These are phyloP conservation scores for Fremontodendron californicum DNA, from an alignment of 345 rosid genomes.

Conservation along the genomic window DNA sequence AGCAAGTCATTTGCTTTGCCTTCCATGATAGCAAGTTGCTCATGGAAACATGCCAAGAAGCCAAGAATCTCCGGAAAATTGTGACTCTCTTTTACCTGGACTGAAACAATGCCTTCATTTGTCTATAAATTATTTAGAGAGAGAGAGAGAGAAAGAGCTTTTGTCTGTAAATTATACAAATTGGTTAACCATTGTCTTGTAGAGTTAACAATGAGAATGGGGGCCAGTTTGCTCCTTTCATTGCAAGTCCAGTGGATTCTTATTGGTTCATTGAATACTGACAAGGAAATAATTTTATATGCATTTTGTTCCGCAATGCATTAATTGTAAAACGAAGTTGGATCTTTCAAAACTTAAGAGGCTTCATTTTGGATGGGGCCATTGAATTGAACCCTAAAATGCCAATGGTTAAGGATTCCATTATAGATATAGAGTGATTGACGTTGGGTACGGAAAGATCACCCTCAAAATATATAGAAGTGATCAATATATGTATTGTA, in stretches of 20 bases:
- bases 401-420: too few species aligned
- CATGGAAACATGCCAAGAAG: constrained; percentile 97
- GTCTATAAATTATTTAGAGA: constrained; percentile 10
- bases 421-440: too few species aligned
- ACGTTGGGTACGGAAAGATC: too few species aligned
- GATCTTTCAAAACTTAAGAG: not conserved
- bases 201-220: constrained; percentile 2
- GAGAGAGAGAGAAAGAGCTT: not conserved
- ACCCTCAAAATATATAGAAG: too few species aligned
- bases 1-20: constrained; percentile 96
- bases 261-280: not conserved
- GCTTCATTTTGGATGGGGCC: too few species aligned
- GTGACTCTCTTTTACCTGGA: constrained; percentile 93
- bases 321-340: not conserved
- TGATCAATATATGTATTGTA: too few species aligned
- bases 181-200: constrained; percentile 1
- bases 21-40: constrained; percentile 91
- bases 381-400: too few species aligned
- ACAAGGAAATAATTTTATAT: not conserved
- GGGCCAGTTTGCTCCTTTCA: constrained; percentile 1
- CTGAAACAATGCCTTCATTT: constrained; percentile 32
- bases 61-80: constrained; percentile 80
- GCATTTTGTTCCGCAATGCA: not conserved
- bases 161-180: not conserved
- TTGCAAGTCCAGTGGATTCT: not conserved